Evolutionary conservation across 768 basidiomycete genomes (phyloP), one percentile per base, ranked within the genome.

Genomic region (Trametopsis cervina): DNA sequence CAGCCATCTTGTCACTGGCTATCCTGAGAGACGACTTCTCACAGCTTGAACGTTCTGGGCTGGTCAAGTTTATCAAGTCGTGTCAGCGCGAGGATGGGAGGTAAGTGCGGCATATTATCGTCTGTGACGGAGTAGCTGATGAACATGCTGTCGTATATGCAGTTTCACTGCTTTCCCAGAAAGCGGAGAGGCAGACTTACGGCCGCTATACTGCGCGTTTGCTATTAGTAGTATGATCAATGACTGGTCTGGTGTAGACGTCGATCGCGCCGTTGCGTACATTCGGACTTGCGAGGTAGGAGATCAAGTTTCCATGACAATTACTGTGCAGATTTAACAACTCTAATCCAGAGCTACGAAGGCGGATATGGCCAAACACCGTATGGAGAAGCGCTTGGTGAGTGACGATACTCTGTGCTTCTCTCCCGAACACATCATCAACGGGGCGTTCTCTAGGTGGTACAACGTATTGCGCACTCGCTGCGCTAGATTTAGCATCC

Each of bases 381-480:
- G 0, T 77, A 73, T 38, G 77, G 83, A 37, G 95, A 99, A 67
- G 85, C 93, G 3, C 83, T 92, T 64, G 93, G 91, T 88, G 47
- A 17, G 70, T 50, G 15, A 11, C 12, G n/a, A 33, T 33, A 15
- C 3, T n/a, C 26, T 43, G 21, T 5, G 11, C 11, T n/a, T 27
- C 20, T 21, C 39, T 7, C 15, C 18, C n/a, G n/a, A n/a, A n/a
- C n/a, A n/a, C n/a, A n/a, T n/a, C n/a, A n/a, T n/a, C n/a, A n/a
- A n/a, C n/a, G n/a, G n/a, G n/a, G n/a, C n/a, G n/a, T n/a, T n/a
- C n/a, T n/a, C n/a, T 54, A 92, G 93, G 94, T 17, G 95, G 95
- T 5, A 88, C 92, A 15, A 96, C 95, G 1, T 98, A 97, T 65
- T 94, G 89, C 55, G 86, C 89, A 0, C 61, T 96, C 22, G 91